Evolutionary conservation across 2,329 filamentous ascomycete species (phyloP).

Genomic region (Teratosphaeriaceae sp.): DNA sequence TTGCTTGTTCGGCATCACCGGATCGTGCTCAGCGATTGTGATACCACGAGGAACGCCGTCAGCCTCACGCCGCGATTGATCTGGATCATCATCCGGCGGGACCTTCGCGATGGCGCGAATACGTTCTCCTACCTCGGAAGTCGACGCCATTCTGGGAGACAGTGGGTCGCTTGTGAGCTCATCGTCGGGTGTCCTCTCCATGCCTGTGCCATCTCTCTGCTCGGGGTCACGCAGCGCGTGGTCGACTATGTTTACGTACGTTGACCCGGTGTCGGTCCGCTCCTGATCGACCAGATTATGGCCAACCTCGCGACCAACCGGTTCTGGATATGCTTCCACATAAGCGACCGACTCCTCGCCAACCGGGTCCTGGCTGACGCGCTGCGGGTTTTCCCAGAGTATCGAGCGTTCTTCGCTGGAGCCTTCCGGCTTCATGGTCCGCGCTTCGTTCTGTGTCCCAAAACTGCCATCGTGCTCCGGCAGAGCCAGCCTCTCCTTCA

Average conservation of each 20-base stretch:
- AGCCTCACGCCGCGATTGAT: not conserved
- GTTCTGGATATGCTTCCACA: not conserved
- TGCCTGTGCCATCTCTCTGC: not conserved
- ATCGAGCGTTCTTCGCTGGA: not conserved
- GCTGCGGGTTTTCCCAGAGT: not conserved
- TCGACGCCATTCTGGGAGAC: not conserved
- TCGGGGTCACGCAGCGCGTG: not conserved
- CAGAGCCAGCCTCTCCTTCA: slow-evolving; percentile 2
- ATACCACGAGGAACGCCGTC: not conserved
- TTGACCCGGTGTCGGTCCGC: not conserved
- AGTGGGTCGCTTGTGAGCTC: not conserved
- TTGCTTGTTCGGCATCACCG: not conserved
- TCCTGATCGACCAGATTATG: not conserved
- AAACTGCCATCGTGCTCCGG: slow-evolving; percentile 1
- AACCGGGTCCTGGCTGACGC: not conserved
- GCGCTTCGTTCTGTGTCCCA: not conserved
- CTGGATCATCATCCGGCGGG: not conserved
- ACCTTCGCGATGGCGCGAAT: not conserved
- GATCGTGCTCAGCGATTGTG: too few relatives aligned
- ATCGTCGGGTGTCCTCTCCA: not conserved
- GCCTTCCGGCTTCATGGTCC: not conserved
- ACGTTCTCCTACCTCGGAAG: not conserved
- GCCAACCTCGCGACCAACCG: not conserved
- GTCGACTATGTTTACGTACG: not conserved
- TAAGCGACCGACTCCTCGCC: not conserved